Conservation (phyloP, 2,329 filamentous ascomycete species). For the Metarhizium brunneum region DNA sequence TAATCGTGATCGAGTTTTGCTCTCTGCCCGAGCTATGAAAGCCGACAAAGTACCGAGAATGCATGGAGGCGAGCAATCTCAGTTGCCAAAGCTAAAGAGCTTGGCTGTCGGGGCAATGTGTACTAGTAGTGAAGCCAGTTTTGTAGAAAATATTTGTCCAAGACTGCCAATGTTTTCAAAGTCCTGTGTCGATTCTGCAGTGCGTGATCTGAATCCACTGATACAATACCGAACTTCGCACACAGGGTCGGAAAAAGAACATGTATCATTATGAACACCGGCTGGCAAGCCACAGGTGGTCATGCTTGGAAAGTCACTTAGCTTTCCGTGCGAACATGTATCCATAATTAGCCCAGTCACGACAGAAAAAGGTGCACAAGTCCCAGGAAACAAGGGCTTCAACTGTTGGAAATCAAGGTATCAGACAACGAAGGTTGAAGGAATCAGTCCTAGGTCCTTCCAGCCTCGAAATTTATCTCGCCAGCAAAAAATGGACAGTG, state of each 20-base stretch:
- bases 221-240: neutral
- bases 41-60: constrained; percentile 72
- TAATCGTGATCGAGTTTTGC: constrained; percentile 76
- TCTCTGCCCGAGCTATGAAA: constrained; percentile 57
- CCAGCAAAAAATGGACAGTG: neutral
- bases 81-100: constrained; percentile 48
- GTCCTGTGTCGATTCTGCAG: neutral
- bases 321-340: neutral
- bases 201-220: neutral
- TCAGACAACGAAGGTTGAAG: neutral
- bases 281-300: neutral
- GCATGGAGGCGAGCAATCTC: constrained; percentile 52
- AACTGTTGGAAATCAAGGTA: neutral
- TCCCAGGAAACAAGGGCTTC: neutral
- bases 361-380: neutral
- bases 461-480: neutral
- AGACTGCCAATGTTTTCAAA: neutral
- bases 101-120: constrained; percentile 44
- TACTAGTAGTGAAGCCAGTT: constrained; percentile 6
- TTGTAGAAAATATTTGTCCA: neutral
- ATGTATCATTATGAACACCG: neutral
- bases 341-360: neutral
- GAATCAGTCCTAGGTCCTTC: neutral
- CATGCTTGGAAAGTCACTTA: neutral
- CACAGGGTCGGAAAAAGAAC: neutral